These are phyloP conservation scores for Capsicum chinense DNA, from an alignment of 257 asterid species.

Conservation along the genomic window DNA sequence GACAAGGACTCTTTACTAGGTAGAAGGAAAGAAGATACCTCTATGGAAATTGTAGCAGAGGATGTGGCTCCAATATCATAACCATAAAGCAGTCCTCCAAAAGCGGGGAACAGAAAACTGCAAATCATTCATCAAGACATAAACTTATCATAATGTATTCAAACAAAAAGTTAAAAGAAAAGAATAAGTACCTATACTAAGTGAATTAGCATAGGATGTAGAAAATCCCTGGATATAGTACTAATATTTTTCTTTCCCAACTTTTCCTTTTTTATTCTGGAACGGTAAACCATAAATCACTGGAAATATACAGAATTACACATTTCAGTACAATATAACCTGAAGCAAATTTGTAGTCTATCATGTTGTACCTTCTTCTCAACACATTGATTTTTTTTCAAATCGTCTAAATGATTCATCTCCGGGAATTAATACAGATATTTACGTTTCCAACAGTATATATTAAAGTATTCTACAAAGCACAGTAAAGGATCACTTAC, in stretches of 20 bases:
- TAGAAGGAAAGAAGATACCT: conserved; percentile 49
- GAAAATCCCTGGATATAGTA: not conserved
- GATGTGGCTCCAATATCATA: conserved; percentile 99
- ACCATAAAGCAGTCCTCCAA: conserved; percentile 95
- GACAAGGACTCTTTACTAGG: conserved; percentile 15
- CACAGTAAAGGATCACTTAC: not conserved
- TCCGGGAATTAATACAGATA: not conserved
- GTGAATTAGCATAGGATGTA: not conserved
- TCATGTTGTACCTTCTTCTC: not conserved
- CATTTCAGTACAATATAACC: not conserved
- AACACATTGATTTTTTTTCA: not conserved
- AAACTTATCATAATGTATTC: conserved; percentile 8
- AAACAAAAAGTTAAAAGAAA: not conserved
- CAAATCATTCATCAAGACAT: conserved; percentile 17
- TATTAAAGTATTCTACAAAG: not conserved
- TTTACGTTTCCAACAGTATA: not conserved
- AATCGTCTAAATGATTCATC: not conserved
- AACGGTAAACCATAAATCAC: not conserved
- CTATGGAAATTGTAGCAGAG: conserved; percentile 80
- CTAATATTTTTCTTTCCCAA: not conserved
- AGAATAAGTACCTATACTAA: not conserved
- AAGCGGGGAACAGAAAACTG: conserved; percentile 96
- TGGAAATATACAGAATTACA: not conserved
- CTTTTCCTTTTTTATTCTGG: not conserved
- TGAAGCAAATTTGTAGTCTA: not conserved